Evolutionary conservation across 495 filamentous ascomycete genomes (phyloP), one percentile per base, ranked within the genome.

Genomic region (Aspergillus taichungensis): DNA sequence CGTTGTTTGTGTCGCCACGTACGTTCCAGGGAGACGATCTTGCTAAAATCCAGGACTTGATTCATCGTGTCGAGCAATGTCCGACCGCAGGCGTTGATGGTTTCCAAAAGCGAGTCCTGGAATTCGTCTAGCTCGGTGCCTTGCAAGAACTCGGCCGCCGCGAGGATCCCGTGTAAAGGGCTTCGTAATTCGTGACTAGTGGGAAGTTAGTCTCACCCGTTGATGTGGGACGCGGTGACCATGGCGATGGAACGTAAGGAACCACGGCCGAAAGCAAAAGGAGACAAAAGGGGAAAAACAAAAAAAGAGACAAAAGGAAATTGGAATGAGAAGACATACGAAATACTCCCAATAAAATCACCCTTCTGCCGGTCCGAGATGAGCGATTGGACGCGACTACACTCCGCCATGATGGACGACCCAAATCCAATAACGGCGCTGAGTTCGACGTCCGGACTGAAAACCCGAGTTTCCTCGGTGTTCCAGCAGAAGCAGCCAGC

Each of bases 1-100:
- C 51, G 58, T 27, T 54, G 55, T 40, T 61, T 71, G 12, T 66
- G 63, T n/a, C 62, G 66, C 59, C 63, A 68, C 5, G 57, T 67
- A 30, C 69, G 57, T 43, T 75, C 73, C 33, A 76, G 56, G 0
- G 73, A 74, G 36, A 81, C 84, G 33, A 87, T 77, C 49, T 85
- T 86, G 48, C 78, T 80, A 55, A 79, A 85, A 51, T 87, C 83
- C 1, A 88, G 69, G 0, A 84, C 80, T 56, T 89, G 83, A 47
- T 88, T 82, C 58, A 89, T 83, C 0, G 84, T 87, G 50, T 92
- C 87, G 10, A 94, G 66, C 2, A 92, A 57, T 0, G 87, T 90
- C 42, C 78, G 76, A 0, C 83, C 83, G 46, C 84, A 92, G 5
- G 79, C 78, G 40, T 87, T 79, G 42, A 92, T 76, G 6, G 84